Evolutionary conservation across 2,329 filamentous ascomycete species (phyloP), one percentile per base, ranked within the genome.

Genomic region (Penicillium sp.): DNA sequence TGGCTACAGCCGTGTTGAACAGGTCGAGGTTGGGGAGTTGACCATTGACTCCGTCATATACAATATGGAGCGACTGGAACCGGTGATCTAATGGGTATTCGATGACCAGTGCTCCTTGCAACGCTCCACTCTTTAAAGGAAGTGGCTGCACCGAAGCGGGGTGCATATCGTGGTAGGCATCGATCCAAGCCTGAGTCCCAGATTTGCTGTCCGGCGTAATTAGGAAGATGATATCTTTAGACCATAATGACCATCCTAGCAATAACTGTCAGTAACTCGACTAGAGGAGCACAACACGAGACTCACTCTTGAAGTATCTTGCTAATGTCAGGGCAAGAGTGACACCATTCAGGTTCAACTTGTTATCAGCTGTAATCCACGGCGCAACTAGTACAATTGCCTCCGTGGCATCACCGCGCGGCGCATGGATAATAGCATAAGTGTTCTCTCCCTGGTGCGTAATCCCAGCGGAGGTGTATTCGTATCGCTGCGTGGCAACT

Each of bases 21-120:
- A 99, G 83, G 73, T 99, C 94, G 4, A 99, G 82, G 67, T 99
- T 99, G 1, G 94, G 93, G 39, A 99, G 81, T 69, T 97, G 92
- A 3, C 94, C 94, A 70, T 99, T 99, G 66, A 94, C 86, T 24
- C 94, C 94, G 70, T 99, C 94, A 71, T 99, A 99, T 29, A 94
- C 84, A 52, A 99, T 85, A 69, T 97, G 92, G 31, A 99, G 78
- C 51, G 89, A 89, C 63, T 96, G 88, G 73, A 97, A 99, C 20
- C 87, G 84, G 59, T 88, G 85, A 43, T 92, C 89, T 69, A 89
- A 89, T 1, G 92, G 88, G 69, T 96, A 97, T 74, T 99, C 94
- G 46, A 99, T 82, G n/a, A 91, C 93, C 35, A 99, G 79, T 34
- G 91, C 94, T 13, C 90, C 94, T 76, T 99, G 94, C 34, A 99